Conservation (phyloP, 108 stramenopile species). For the Skeletonema tropicum region DNA sequence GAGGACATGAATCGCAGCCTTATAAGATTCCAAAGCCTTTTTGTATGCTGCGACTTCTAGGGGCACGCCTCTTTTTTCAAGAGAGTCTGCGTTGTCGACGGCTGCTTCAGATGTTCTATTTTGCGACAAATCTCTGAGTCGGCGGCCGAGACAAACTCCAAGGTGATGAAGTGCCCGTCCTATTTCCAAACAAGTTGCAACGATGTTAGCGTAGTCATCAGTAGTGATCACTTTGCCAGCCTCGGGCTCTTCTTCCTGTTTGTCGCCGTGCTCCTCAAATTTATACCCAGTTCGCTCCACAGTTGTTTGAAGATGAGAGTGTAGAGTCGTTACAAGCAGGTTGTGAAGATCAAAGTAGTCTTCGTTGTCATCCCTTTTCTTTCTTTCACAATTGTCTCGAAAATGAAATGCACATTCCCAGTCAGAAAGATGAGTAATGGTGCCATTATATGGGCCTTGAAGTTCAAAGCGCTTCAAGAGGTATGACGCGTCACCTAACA, state of each 20-base stretch:
- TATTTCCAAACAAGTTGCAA: slow-evolving; percentile 50
- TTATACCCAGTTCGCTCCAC: slow-evolving; percentile 30
- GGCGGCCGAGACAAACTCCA: slow-evolving; percentile 51
- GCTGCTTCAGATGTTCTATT: not conserved
- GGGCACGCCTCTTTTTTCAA: slow-evolving; percentile 11
- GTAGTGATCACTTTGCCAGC: slow-evolving; percentile 1
- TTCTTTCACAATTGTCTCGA: slow-evolving; percentile 20
- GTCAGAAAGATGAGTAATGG: slow-evolving; percentile 40
- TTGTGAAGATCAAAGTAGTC: slow-evolving; percentile 21
- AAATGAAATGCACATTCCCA: slow-evolving; percentile 16
- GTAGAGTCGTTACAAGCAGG: slow-evolving; percentile 28
- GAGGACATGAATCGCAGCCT: slow-evolving; percentile 30
- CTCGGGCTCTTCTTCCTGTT: not conserved
- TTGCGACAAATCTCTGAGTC: slow-evolving; percentile 32
- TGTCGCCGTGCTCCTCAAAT: slow-evolving; percentile 8
- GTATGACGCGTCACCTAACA: slow-evolving; percentile 23
- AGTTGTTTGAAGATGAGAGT: slow-evolving; percentile 27
- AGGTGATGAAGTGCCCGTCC: slow-evolving; percentile 57
- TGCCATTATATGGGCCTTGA: slow-evolving; percentile 44
- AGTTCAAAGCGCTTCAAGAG: slow-evolving; percentile 31
- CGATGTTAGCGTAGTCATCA: slow-evolving; percentile 37
- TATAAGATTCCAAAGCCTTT: slow-evolving; percentile 42
- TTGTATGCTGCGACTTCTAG: slow-evolving; percentile 40
- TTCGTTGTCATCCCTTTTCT: slow-evolving; percentile 22
- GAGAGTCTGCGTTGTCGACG: not conserved